These are phyloP conservation scores for Chimonanthus praecox DNA, from an alignment of 164 flowering plant species.

Conservation along the genomic window DNA sequence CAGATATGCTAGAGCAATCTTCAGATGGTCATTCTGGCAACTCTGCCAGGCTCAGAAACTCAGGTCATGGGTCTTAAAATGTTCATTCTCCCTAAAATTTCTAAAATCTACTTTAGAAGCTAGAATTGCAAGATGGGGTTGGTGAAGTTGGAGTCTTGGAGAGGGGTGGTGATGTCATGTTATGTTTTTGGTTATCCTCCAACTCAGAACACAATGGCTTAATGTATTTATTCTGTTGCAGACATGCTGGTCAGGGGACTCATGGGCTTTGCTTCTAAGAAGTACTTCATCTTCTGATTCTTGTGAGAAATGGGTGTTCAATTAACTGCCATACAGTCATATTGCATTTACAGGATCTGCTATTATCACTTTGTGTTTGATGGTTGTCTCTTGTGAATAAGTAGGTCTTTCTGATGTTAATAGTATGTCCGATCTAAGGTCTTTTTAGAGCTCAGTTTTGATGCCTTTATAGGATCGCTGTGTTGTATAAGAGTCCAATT, in stretches of 20 bases:
- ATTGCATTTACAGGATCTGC: slow-evolving; percentile 25
- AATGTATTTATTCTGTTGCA: slow-evolving; percentile 71
- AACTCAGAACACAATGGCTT: slow-evolving; percentile 33
- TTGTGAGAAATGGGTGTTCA: slow-evolving; percentile 40
- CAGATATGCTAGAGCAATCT: slow-evolving; percentile 72
- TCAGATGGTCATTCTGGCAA: slow-evolving; percentile 71
- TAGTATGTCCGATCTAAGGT: slow-evolving; percentile 7
- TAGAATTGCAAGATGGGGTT: slow-evolving; percentile 35
- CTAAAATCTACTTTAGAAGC: slow-evolving; percentile 33
- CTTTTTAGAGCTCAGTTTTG: slow-evolving; percentile 5
- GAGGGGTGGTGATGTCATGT: slow-evolving; percentile 37
- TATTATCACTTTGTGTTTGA: not conserved
- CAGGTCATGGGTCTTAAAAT: slow-evolving; percentile 52
- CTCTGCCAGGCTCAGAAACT: slow-evolving; percentile 61
- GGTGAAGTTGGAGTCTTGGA: slow-evolving; percentile 32
- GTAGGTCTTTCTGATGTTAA: slow-evolving; percentile 12
- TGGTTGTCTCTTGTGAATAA: slow-evolving; percentile 5
- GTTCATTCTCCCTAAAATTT: slow-evolving; percentile 27
- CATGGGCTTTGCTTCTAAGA: slow-evolving; percentile 62
- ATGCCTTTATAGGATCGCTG: not conserved
- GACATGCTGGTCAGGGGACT: slow-evolving; percentile 65
- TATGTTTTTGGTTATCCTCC: slow-evolving; percentile 43
- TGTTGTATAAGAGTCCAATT: not conserved
- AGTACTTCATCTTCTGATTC: slow-evolving; percentile 54
- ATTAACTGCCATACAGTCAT: slow-evolving; percentile 29